These are phyloP conservation scores for Vitis amurensis DNA, from an alignment of 164 flowering plant genomes.

Conservation along the genomic window DNA sequence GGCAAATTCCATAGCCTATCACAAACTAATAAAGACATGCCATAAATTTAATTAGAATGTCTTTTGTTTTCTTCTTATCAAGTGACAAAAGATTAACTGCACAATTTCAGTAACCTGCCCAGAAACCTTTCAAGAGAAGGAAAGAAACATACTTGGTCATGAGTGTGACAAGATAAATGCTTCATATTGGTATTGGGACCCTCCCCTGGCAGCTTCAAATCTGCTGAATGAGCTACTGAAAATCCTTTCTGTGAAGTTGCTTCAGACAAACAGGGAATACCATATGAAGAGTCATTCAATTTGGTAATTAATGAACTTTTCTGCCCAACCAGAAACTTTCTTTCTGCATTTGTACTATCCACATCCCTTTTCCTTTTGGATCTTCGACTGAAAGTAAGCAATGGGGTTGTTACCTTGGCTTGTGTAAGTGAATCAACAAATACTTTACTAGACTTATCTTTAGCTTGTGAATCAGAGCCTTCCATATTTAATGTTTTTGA, in stretches of 20 bases:
- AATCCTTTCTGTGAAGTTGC: neutral
- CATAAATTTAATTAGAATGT: neutral
- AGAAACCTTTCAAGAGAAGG: neutral
- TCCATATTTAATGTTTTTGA: slow-evolving; percentile 5
- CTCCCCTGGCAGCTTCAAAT: slow-evolving; percentile 3
- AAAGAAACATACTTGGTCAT: slow-evolving; percentile 15
- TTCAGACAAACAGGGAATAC: neutral
- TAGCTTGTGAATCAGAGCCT: slow-evolving; percentile 13
- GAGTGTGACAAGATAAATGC: slow-evolving; percentile 4
- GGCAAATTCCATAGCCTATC: too few species aligned
- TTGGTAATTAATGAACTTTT: slow-evolving; percentile 2
- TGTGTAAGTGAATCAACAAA: neutral
- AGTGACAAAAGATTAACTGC: neutral
- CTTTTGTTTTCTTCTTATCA: neutral
- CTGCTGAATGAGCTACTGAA: slow-evolving; percentile 6
- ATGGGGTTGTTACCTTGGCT: slow-evolving; percentile 19
- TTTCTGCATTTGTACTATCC: slow-evolving; percentile 5
- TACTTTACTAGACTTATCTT: slow-evolving; percentile 7
- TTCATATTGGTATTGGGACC: slow-evolving; percentile 10
- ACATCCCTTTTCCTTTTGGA: slow-evolving; percentile 19
- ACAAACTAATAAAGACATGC: too few species aligned
- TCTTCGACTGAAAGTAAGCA: slow-evolving; percentile 31
- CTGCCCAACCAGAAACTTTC: slow-evolving; percentile 3
- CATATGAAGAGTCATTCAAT: neutral
- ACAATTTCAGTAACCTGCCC: neutral